A percentile compares a stretch with the other conserved stretches of the same genome.
phyloP scores from a whole-genome alignment of 768 basidiomycete species.

The Tephrocybe sp. region DNA sequence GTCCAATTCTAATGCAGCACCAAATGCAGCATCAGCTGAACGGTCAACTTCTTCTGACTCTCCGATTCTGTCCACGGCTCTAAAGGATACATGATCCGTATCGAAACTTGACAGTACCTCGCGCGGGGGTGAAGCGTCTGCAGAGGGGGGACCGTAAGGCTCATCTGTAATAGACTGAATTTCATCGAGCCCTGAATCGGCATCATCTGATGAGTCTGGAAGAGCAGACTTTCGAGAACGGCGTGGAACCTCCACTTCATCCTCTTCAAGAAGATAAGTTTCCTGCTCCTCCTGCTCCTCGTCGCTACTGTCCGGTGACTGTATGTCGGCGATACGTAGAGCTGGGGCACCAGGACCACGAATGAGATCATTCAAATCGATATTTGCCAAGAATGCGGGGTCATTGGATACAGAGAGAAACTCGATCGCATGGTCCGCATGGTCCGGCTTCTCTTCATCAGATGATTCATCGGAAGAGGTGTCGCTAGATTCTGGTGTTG shows the following conservation, averaged over 20 bases:
- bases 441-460: slow-evolving; percentile 4
- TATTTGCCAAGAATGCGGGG: slow-evolving; percentile 27
- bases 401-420: slow-evolving; percentile 25
- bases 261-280: slow-evolving; percentile 33
- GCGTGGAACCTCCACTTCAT: slow-evolving; percentile 26
- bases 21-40: slow-evolving; percentile 32
- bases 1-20: slow-evolving; percentile 34
- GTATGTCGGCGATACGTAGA: slow-evolving; percentile 31
- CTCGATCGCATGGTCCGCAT: not conserved
- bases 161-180: slow-evolving; percentile 26
- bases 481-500: not conserved
- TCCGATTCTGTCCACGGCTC: slow-evolving; percentile 27
- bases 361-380: slow-evolving; percentile 37
- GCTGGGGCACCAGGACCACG: slow-evolving; percentile 33
- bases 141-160: not conserved
- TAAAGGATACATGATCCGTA: slow-evolving; percentile 26
- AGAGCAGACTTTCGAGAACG: slow-evolving; percentile 26
- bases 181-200: slow-evolving; percentile 38
- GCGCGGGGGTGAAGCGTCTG: not conserved
- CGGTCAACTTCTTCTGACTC: slow-evolving; percentile 32
- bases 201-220: slow-evolving; percentile 24
- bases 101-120: slow-evolving; percentile 2
- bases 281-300: slow-evolving; percentile 44
- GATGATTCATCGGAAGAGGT: slow-evolving; percentile 10
- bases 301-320: slow-evolving; percentile 39